These are phyloP conservation scores for Thinopyrum elongatum DNA, from an alignment of 176 grass and related monocot genomes.

Conservation along the genomic window DNA sequence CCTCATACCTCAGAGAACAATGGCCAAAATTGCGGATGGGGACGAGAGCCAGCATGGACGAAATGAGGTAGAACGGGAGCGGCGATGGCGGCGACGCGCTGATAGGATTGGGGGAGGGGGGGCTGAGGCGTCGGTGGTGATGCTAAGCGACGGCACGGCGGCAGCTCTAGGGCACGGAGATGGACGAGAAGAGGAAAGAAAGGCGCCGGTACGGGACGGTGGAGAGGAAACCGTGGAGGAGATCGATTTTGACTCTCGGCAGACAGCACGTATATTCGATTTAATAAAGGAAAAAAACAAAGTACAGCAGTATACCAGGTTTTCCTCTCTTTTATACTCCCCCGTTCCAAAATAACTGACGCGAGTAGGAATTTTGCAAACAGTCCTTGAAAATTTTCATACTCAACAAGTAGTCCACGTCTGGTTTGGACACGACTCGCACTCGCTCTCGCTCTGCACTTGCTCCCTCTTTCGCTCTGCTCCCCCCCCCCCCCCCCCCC, in stretches of 20 bases:
- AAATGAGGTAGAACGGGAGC: neutral
- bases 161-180: neutral
- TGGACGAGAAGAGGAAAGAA: neutral
- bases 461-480: neutral
- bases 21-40: neutral
- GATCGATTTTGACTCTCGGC: neutral
- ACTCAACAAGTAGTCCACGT: neutral
- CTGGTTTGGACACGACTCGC: neutral
- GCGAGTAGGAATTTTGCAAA: neutral
- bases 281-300: neutral
- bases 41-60: neutral
- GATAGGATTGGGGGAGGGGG: neutral
- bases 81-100: neutral
- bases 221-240: neutral
- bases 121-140: neutral
- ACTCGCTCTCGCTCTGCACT: no score
- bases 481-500: rapidly evolving
- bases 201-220: neutral
- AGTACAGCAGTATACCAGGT: neutral
- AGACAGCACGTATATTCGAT: neutral
- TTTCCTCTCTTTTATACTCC: neutral
- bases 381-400: neutral
- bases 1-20: neutral
- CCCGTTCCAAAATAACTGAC: no score
- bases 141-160: neutral